These are phyloP conservation scores for Populus simonii DNA, from an alignment of 345 rosid genomes.

Conservation along the genomic window DNA sequence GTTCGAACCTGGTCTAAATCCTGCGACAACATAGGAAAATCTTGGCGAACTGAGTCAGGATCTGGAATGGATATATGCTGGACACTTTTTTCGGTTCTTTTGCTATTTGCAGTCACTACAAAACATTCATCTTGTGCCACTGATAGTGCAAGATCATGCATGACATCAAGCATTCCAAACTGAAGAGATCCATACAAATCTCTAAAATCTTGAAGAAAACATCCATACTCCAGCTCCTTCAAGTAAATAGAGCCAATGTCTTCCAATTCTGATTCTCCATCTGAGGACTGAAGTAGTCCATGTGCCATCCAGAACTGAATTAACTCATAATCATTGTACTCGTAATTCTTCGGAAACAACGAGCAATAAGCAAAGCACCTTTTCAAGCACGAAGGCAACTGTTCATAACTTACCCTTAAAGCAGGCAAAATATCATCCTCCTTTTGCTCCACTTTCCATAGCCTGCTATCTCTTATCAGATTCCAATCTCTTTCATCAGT, in stretches of 20 bases:
- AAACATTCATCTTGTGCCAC: constrained; percentile 17
- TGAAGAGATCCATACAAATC: accelerated
- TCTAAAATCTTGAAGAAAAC: constrained; percentile 24
- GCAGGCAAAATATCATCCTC: constrained; percentile 4
- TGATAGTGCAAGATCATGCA: constrained; percentile 26
- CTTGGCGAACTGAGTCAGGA: background rate
- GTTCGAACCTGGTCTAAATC: constrained; percentile 11
- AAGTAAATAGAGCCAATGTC: constrained; percentile 13
- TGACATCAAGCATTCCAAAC: constrained; percentile 29
- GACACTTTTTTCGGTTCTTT: background rate
- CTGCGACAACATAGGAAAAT: background rate
- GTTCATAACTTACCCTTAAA: constrained; percentile 18
- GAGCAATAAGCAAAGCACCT: constrained; percentile 18
- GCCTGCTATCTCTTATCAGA: constrained; percentile 18
- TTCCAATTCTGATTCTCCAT: background rate
- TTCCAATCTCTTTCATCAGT: constrained; percentile 11
- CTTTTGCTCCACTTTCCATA: constrained; percentile 14
- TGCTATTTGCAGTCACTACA: background rate
- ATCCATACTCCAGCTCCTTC: constrained; percentile 22
- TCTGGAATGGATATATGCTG: background rate
- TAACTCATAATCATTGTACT: background rate
- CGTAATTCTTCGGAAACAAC: constrained; percentile 17
- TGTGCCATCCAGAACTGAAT: constrained; percentile 25
- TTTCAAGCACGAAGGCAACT: background rate
- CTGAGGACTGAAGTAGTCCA: constrained; percentile 12